A percentile compares a stretch with the other conserved stretches of the same genome.
phyloP scores from a whole-genome alignment of 78 protist species.

The Tieghemostelium lacteum region DNA sequence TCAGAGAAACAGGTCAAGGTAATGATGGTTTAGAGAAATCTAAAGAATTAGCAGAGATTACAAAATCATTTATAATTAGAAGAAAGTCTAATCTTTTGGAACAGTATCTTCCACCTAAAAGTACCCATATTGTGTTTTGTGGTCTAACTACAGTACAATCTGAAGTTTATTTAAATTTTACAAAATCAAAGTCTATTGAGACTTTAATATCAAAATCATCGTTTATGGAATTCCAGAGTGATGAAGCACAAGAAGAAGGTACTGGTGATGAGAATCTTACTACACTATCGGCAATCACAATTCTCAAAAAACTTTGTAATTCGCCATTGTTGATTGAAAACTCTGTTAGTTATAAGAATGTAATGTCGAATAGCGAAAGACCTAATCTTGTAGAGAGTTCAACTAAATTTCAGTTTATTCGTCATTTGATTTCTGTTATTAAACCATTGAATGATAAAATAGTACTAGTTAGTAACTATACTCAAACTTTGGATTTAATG shows the following conservation, averaged over 20 bases:
- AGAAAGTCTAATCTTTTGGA: constrained; percentile 76
- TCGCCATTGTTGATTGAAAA: constrained; percentile 60
- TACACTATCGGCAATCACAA: constrained; percentile 52
- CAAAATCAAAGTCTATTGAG: background rate
- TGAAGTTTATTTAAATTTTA: constrained; percentile 66
- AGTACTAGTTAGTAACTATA: constrained; percentile 94
- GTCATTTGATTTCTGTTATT: background rate
- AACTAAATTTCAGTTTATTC: constrained; percentile 37
- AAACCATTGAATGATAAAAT: constrained; percentile 21
- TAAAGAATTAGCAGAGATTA: constrained; percentile 49
- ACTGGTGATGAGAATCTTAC: background rate
- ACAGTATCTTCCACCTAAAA: constrained; percentile 91
- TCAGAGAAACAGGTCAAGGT: background rate
- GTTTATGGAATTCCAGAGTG: background rate
- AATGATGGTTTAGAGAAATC: constrained; percentile 6
- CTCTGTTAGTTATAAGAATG: background rate
- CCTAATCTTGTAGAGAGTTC: background rate
- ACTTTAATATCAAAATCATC: background rate
- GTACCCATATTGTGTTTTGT: constrained; percentile 75
- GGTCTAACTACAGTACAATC: constrained; percentile 39
- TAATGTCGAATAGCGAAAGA: background rate
- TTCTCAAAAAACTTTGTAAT: constrained; percentile 81
- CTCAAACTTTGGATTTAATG: constrained; percentile 84
- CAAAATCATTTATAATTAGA: constrained; percentile 74
- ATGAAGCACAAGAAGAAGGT: too few relatives aligned